Percentiles rank a stretch among this genome's conserved stretches.
Conservation (phyloP, 108 stramenopile genomes). For the Skeletonema tropicum region DNA sequence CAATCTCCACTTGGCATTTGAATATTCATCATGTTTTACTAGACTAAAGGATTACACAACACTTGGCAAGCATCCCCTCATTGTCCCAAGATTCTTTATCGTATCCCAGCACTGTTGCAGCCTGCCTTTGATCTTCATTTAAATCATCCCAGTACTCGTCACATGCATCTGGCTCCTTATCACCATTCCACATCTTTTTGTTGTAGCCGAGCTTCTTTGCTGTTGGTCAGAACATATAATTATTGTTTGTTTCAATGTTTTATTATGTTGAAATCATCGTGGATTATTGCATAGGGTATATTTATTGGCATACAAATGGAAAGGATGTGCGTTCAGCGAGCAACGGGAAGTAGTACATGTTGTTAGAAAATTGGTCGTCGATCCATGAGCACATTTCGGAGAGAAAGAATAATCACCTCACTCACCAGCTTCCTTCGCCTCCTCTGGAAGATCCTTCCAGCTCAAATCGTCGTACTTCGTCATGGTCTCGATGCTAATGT, state of each 20-base stretch:
- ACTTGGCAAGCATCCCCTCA: neutral
- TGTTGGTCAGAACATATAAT: neutral
- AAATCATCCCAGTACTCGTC: conserved; percentile 27
- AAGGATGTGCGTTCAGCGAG: neutral
- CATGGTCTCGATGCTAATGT: neutral
- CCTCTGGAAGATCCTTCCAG: conserved; percentile 15
- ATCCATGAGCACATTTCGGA: neutral
- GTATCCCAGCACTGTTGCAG: conserved; percentile 8
- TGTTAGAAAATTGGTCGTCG: too few relatives aligned
- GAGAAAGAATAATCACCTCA: neutral
- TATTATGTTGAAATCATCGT: neutral
- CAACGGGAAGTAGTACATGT: neutral
- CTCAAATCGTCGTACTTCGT: conserved; percentile 12
- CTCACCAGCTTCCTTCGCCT: conserved; percentile 1
- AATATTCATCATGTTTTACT: neutral
- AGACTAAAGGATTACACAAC: neutral
- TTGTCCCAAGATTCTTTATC: conserved; percentile 14
- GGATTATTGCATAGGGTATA: neutral
- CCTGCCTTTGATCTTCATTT: conserved; percentile 11
- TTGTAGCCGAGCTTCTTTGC: conserved; percentile 15
- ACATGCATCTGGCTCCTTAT: conserved; percentile 6
- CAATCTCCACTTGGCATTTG: neutral
- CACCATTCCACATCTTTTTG: conserved; percentile 11
- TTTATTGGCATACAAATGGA: neutral
- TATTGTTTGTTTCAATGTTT: too few relatives aligned